These are phyloP conservation scores for Tylopilus subfusipes DNA, from an alignment of 768 basidiomycete genomes.

Conservation along the genomic window DNA sequence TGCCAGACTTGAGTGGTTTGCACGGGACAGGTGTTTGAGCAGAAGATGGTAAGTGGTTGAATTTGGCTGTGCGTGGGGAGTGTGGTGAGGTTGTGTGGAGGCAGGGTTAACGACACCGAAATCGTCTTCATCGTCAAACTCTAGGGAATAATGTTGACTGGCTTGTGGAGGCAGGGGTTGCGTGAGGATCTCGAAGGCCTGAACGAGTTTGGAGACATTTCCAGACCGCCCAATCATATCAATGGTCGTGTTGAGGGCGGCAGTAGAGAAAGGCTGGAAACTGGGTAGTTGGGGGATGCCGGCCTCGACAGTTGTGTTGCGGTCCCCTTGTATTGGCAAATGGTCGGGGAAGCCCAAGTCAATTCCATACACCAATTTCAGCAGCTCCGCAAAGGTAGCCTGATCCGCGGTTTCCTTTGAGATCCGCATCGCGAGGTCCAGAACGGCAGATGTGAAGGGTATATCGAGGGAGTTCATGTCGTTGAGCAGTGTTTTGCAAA, in stretches of 20 bases:
- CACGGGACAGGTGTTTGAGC: constrained; percentile 52
- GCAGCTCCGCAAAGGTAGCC: constrained; percentile 52
- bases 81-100: constrained; percentile 30
- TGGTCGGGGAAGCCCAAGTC: constrained; percentile 75
- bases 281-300: constrained; percentile 12
- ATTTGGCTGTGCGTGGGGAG: constrained; percentile 54
- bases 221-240: constrained; percentile 63
- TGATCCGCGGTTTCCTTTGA: constrained; percentile 59
- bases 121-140: constrained; percentile 67
- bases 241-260: constrained; percentile 69
- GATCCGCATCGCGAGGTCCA: constrained; percentile 68
- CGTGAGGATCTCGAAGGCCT: constrained; percentile 76
- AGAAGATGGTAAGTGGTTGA: constrained; percentile 64
- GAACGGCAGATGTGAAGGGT: constrained; percentile 52
- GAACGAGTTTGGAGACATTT: constrained; percentile 63
- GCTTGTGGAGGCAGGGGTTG: constrained; percentile 57
- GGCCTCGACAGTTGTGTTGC: neutral
- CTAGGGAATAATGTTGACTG: constrained; percentile 42
- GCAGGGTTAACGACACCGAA: constrained; percentile 42
- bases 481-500: constrained; percentile 48
- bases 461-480: constrained; percentile 54
- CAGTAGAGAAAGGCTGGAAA: constrained; percentile 53
- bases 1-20: constrained; percentile 49
- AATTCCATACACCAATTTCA: constrained; percentile 71
- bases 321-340: constrained; percentile 36